Evolutionary conservation across 495 filamentous ascomycete genomes (phyloP).

Genomic region (Talaromyces proteolyticus): DNA sequence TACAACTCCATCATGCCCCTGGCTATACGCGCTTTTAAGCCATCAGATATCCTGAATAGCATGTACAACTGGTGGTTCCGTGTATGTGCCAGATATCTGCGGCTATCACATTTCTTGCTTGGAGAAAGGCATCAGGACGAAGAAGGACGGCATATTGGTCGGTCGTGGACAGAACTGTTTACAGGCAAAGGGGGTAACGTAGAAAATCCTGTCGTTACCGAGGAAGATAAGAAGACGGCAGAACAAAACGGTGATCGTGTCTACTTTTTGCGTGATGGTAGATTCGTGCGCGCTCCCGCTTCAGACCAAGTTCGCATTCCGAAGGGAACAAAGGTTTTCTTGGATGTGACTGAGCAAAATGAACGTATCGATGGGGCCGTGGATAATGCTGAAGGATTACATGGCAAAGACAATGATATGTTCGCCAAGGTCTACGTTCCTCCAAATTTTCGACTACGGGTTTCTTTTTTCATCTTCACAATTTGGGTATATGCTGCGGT

Average conservation of each 20-base stretch:
- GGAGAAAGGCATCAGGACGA: constrained; percentile 75
- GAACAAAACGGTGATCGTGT: constrained; percentile 32
- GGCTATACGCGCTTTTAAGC: constrained; percentile 73
- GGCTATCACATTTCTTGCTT: constrained; percentile 90
- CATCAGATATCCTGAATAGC: constrained; percentile 71
- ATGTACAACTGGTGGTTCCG: constrained; percentile 98
- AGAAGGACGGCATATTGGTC: constrained; percentile 59
- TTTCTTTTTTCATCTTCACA: constrained; percentile 78
- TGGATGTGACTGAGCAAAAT: constrained; percentile 72
- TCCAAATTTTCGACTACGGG: constrained; percentile 71
- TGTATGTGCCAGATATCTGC: constrained; percentile 70
- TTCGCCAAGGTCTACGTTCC: constrained; percentile 87
- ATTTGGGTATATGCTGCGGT: constrained; percentile 92
- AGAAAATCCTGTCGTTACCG: constrained; percentile 37
- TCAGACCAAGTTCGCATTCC: constrained; percentile 92
- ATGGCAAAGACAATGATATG: constrained; percentile 56
- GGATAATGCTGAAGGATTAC: constrained; percentile 57
- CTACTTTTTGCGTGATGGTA: constrained; percentile 66
- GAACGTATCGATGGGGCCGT: constrained; percentile 51
- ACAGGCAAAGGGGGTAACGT: constrained; percentile 41
- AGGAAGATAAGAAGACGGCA: constrained; percentile 22
- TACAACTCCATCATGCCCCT: constrained; percentile 95
- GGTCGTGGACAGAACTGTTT: constrained; percentile 48
- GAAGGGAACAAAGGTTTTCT: constrained; percentile 73
- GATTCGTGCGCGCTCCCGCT: constrained; percentile 82